phyloP scores from a whole-genome alignment of 345 rosid species.

The Mallotus nudiflorus region DNA sequence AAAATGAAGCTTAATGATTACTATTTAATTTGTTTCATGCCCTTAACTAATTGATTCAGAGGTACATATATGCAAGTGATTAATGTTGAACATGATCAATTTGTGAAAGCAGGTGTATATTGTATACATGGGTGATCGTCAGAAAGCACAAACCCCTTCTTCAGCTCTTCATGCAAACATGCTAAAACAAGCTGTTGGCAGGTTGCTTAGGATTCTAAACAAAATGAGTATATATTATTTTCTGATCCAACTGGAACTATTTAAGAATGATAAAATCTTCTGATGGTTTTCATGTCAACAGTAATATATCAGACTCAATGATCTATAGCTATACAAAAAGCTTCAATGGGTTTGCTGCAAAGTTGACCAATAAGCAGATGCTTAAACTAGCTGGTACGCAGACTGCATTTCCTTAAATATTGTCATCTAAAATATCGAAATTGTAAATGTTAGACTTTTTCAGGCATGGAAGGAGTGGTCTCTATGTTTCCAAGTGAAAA shows the following conservation, averaged over 20 bases:
- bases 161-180: slow-evolving; percentile 43
- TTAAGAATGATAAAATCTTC: neutral
- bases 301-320: slow-evolving; percentile 38
- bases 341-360: slow-evolving; percentile 60
- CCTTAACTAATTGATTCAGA: neutral
- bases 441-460: too few species aligned
- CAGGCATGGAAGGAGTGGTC: slow-evolving; percentile 23
- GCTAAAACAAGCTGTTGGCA: slow-evolving; percentile 45
- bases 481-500: slow-evolving; percentile 16
- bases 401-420: too few species aligned
- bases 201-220: slow-evolving; percentile 6
- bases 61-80: neutral
- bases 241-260: neutral
- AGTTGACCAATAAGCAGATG: slow-evolving; percentile 36
- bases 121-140: slow-evolving; percentile 55
- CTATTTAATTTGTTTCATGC: too few species aligned
- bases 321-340: slow-evolving; percentile 50
- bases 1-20: neutral
- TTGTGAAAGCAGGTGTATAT: slow-evolving; percentile 37
- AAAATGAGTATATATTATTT: neutral
- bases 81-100: neutral
- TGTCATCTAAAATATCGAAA: too few species aligned
- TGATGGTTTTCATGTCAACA: slow-evolving; percentile 11
- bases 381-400: slow-evolving; percentile 21
- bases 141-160: slow-evolving; percentile 31